Conservation (phyloP, 2,329 filamentous ascomycete genomes). For the Knoxdaviesia proteae region DNA sequence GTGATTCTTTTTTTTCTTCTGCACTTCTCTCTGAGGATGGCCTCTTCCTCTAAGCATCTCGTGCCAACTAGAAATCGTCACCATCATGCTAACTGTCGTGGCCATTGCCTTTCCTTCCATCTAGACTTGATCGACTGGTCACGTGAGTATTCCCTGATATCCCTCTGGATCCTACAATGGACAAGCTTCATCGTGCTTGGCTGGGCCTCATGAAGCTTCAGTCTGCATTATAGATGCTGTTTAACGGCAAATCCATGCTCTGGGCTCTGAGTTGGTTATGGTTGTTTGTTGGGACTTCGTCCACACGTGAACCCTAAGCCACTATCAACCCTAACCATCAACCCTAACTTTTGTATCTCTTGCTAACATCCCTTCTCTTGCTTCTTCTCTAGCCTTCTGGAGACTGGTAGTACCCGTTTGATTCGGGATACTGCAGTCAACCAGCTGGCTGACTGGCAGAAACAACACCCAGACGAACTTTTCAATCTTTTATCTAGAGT, state of each 20-base stretch:
- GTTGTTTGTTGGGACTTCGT: too few relatives aligned
- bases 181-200: too few relatives aligned
- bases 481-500: constrained; percentile 89
- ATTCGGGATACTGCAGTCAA: constrained; percentile 95
- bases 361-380: too few relatives aligned
- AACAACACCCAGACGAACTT: constrained; percentile 89
- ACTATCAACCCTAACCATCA: too few relatives aligned
- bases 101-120: neutral
- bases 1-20: neutral
- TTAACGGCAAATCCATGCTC: too few relatives aligned
- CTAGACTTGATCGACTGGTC: constrained; percentile 64
- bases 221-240: too few relatives aligned
- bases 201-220: too few relatives aligned
- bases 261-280: too few relatives aligned
- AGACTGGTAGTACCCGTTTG: constrained; percentile 88
- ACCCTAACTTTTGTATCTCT: too few relatives aligned
- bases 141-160: constrained; percentile 39
- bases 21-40: neutral
- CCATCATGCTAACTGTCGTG: neutral
- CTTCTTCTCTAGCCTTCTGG: constrained; percentile 47
- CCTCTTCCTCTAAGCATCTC: constrained; percentile 1
- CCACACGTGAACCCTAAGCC: too few relatives aligned
- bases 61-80: neutral
- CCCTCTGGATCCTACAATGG: too few relatives aligned
- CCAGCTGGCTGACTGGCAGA: constrained; percentile 93